These are phyloP conservation scores for Corchorus olitorius DNA, from an alignment of 345 rosid genomes.

Conservation along the genomic window DNA sequence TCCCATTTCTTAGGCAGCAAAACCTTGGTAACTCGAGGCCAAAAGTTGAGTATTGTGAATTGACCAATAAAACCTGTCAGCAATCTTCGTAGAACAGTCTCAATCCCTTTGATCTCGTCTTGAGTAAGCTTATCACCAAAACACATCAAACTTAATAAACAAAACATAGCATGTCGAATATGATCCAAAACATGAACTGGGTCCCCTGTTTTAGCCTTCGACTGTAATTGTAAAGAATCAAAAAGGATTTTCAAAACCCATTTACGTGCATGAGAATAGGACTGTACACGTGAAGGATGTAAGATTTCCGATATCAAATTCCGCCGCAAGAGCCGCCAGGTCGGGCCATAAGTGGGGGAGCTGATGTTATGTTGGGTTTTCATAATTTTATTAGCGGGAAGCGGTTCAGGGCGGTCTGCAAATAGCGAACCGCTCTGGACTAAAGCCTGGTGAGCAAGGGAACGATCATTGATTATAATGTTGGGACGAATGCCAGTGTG, in stretches of 20 bases:
- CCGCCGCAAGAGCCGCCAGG: slow-evolving; percentile 47
- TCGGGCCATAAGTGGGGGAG: slow-evolving; percentile 45
- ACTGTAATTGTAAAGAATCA: neutral
- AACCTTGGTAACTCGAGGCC: neutral
- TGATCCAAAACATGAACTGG: slow-evolving; percentile 20
- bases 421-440: slow-evolving; percentile 43
- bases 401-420: slow-evolving; percentile 42
- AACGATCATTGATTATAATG: slow-evolving; percentile 38
- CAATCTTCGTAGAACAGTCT: neutral
- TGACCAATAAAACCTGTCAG: neutral
- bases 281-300: slow-evolving; percentile 26
- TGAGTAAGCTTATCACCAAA: slow-evolving; percentile 10
- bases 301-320: slow-evolving; percentile 48
- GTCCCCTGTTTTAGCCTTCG: neutral
- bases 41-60: neutral
- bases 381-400: slow-evolving; percentile 19
- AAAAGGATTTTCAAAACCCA: slow-evolving; percentile 39
- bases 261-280: slow-evolving; percentile 32
- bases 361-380: slow-evolving; percentile 35
- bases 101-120: neutral
- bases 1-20: neutral
- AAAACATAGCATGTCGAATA: slow-evolving; percentile 41
- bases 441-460: slow-evolving; percentile 44
- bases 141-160: slow-evolving; percentile 22
- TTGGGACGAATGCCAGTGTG: slow-evolving; percentile 32